Evolutionary conservation across 352 stramenopile species (phyloP).

Genomic region (Phytophthora foliorum): DNA sequence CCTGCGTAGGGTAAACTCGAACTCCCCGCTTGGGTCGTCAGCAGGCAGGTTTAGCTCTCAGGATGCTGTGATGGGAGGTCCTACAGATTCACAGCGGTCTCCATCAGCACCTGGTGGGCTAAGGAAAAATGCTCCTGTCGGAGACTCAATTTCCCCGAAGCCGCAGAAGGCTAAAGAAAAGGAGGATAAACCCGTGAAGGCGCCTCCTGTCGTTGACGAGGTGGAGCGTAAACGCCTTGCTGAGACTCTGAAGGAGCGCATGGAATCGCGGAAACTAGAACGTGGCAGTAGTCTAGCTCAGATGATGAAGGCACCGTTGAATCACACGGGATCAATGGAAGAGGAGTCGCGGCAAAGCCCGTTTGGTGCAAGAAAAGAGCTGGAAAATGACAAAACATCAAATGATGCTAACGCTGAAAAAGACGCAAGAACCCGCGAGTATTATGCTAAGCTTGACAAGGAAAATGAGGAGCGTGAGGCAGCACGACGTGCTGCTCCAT

Average conservation of each 20-base stretch:
- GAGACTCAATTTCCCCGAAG: constrained; percentile 32
- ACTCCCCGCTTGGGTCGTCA: constrained; percentile 19
- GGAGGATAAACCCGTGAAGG: constrained; percentile 24
- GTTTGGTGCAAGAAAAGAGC: constrained; percentile 26
- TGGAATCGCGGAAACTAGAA: constrained; percentile 54
- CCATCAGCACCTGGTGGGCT: constrained; percentile 21
- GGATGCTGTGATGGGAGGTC: constrained; percentile 18
- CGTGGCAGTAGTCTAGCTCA: constrained; percentile 47
- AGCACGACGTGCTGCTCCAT: constrained; percentile 45
- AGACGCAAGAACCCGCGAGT: constrained; percentile 56
- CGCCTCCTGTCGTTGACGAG: constrained; percentile 37
- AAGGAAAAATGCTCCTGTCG: constrained; percentile 22
- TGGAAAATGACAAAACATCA: constrained; percentile 23
- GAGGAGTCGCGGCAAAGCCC: constrained; percentile 21
- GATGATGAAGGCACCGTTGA: constrained; percentile 43
- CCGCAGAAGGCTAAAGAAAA: constrained; percentile 31
- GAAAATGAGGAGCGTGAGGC: constrained; percentile 59
- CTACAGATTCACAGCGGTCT: constrained; percentile 25
- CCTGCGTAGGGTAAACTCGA: constrained; percentile 30
- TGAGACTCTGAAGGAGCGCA: constrained; percentile 46
- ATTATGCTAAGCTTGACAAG: constrained; percentile 66
- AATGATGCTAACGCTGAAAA: constrained; percentile 42
- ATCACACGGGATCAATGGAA: constrained; percentile 29
- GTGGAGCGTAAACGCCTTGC: constrained; percentile 47
- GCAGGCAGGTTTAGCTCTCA: constrained; percentile 29